Conservation (phyloP, 2,329 filamentous ascomycete genomes). For the Coniosporium tulheliwenetii region DNA sequence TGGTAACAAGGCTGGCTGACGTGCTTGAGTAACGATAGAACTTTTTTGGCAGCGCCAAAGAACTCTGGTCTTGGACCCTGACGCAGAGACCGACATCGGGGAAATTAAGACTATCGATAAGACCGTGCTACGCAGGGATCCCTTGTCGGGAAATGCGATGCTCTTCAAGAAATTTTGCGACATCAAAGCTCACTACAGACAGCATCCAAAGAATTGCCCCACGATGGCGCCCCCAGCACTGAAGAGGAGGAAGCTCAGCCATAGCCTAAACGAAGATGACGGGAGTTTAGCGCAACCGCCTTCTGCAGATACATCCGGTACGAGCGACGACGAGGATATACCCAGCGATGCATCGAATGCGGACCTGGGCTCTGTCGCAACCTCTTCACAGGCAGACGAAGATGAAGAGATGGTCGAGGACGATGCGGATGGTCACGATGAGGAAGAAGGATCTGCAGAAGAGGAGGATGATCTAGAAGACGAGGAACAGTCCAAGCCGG, state of each 20-base stretch:
- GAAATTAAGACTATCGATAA: no score
- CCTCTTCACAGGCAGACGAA: constrained; percentile 7
- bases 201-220: constrained; percentile 20
- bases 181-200: no score
- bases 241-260: constrained; percentile 18
- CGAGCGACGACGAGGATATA: constrained; percentile 9
- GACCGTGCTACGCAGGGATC: no score
- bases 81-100: no score
- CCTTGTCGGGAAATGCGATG: no score
- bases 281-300: neutral
- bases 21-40: no score
- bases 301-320: no score
- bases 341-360: neutral
- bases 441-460: neutral
- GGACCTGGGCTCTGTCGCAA: constrained; percentile 13
- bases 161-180: no score
- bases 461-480: neutral
- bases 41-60: no score
- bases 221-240: constrained; percentile 14
- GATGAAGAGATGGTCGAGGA: neutral
- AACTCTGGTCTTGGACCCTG: no score
- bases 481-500: neutral
- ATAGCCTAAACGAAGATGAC: constrained; percentile 7
- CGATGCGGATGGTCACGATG: neutral
- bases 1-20: no score